These are phyloP conservation scores for Mycena chlorophos DNA, from an alignment of 768 basidiomycete species.

Conservation along the genomic window DNA sequence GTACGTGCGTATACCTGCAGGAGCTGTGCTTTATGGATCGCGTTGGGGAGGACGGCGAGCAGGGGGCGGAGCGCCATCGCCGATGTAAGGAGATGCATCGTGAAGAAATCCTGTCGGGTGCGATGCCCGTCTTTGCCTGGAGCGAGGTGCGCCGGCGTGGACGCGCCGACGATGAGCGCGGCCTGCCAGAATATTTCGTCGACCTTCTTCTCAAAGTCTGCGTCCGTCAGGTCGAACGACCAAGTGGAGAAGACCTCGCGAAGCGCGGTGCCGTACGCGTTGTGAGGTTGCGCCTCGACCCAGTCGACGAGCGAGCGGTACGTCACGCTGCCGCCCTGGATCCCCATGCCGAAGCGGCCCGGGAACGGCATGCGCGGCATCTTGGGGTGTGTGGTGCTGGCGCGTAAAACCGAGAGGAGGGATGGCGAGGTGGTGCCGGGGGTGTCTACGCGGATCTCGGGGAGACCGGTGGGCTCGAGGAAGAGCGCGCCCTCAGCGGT, in stretches of 20 bases:
- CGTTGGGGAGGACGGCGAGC: constrained; percentile 33
- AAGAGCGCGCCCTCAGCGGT: not conserved
- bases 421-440: not conserved
- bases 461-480: not conserved
- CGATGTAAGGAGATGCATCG: constrained; percentile 59
- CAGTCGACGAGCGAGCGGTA: constrained; percentile 36
- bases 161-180: constrained; percentile 46
- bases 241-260: constrained; percentile 43
- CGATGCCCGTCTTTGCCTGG: constrained; percentile 49
- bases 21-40: constrained; percentile 43
- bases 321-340: not conserved
- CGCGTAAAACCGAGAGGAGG: not conserved
- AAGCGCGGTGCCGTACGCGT: constrained; percentile 43
- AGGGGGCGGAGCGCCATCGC: constrained; percentile 51
- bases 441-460: not conserved
- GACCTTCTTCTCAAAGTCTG: constrained; percentile 40
- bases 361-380: not conserved
- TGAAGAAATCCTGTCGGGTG: constrained; percentile 57
- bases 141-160: constrained; percentile 7
- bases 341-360: not conserved
- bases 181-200: constrained; percentile 53
- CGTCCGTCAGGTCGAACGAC: constrained; percentile 35
- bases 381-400: not conserved
- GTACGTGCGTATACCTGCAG: constrained; percentile 43
- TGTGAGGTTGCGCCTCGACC: constrained; percentile 31